These are phyloP conservation scores for Neurospora terricola DNA, from an alignment of 495 filamentous ascomycete genomes.

Conservation along the genomic window DNA sequence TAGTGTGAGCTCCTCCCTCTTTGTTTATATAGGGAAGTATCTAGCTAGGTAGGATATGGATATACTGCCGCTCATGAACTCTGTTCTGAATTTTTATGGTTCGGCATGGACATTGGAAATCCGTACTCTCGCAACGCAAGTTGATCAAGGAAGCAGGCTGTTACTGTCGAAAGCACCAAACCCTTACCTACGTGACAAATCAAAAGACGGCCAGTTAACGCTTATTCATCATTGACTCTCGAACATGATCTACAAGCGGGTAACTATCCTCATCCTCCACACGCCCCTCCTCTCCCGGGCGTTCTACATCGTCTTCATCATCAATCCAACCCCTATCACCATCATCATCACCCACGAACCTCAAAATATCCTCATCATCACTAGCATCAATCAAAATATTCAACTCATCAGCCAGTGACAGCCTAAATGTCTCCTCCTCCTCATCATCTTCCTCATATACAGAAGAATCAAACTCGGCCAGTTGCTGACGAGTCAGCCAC, in stretches of 20 bases:
- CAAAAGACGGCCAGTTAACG: neutral
- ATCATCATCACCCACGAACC: neutral
- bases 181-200: neutral
- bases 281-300: no score
- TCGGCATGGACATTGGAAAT: no score
- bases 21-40: neutral
- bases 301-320: neutral
- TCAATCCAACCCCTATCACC: neutral
- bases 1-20: neutral
- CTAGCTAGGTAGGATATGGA: neutral
- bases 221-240: neutral
- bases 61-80: neutral
- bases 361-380: neutral
- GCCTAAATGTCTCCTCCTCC: constrained; percentile 44
- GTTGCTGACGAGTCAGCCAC: neutral
- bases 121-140: no score
- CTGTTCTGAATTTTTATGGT: neutral
- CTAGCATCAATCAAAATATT: neutral
- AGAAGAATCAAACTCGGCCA: neutral
- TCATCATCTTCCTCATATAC: constrained; percentile 51
- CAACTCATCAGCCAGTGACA: neutral
- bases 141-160: no score
- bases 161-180: neutral
- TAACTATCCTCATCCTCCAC: neutral
- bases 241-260: neutral